Evolutionary conservation across 768 basidiomycete species (phyloP).

Genomic region (Mycena haematopus): DNA sequence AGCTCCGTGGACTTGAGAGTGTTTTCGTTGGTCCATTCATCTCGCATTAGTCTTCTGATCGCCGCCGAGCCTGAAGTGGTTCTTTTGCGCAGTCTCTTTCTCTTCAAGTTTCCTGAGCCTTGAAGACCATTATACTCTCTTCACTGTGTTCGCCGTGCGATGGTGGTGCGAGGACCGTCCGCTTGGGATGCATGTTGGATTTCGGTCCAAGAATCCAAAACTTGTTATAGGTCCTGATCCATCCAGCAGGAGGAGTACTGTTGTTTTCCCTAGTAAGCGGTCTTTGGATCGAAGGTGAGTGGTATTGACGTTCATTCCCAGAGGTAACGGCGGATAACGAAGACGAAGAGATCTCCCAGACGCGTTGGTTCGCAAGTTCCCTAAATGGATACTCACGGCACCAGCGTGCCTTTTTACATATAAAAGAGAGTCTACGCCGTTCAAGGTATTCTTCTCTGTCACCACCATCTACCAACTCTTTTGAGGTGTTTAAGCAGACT

Average conservation of each 20-base stretch:
- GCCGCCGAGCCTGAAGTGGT: neutral
- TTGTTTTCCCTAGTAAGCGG: neutral
- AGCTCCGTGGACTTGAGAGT: neutral
- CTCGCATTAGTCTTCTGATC: too few relatives aligned
- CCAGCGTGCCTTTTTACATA: neutral
- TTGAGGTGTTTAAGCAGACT: neutral
- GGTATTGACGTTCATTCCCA: neutral
- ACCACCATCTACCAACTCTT: conserved; percentile 5
- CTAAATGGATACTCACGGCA: conserved; percentile 8
- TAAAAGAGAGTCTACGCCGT: neutral
- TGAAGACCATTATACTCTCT: neutral
- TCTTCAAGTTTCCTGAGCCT: neutral
- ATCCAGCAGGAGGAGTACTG: neutral
- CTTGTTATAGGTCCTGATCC: neutral
- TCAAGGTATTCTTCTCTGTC: neutral
- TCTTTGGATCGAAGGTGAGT: neutral
- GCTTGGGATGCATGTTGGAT: too few relatives aligned
- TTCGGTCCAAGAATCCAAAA: neutral
- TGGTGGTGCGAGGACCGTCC: neutral
- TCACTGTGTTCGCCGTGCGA: neutral
- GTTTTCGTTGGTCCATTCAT: neutral
- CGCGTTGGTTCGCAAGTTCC: neutral
- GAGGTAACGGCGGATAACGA: neutral
- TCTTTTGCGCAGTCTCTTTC: neutral
- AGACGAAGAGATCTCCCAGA: neutral